Evolutionary conservation across 495 filamentous ascomycete genomes (phyloP), one percentile per base, ranked within the genome.

Genomic region (Xylaria intraflava): DNA sequence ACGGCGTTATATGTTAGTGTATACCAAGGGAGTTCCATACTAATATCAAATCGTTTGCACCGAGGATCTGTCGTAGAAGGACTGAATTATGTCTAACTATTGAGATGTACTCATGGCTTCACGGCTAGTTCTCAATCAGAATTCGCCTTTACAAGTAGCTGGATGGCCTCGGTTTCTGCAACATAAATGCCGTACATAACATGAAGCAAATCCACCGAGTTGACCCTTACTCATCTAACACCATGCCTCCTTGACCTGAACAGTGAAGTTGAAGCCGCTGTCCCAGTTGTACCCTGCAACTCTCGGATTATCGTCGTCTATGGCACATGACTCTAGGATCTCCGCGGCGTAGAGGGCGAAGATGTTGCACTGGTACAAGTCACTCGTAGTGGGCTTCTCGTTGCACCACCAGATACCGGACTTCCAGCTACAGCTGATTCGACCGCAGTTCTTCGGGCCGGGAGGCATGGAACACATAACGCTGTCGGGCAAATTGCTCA

Each of bases 331-430:
- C 1, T 7, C 6, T 6, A 17, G 3, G 11, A 48, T 14, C 10
- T 14, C 20, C 1, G 11, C 8, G 19, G 35, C 46, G 19, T 40
- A 49, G 0, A 10, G 0, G 2, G 14, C 46, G 23, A 49, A 40
- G 14, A 19, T 27, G 3, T 20, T 40, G 46, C 46, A 49, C 29
- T 0, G 6, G 47, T 14, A 41, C 1, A 24, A 2, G 16, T 30
- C 24, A 10, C 38, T 50, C 3, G 8, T 6, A 6, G 7, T 12
- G 0, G 0, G 3, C 17, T 20, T 33, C 8, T 41, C 26, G n/a
- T 50, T 50, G 31, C 48, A 50, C 48, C 38, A 50, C 2, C 4
- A 42, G 36, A 41, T 42, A 38, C 20, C 48, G 1, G 48, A 14
- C 3, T 31, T 27, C 1, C 11, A 42, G 7, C 48, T 50, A 11